Evolutionary conservation across 805 yeast species (phyloP), one percentile per base, ranked within the genome.

Genomic region (Torulaspora delbrueckii): DNA sequence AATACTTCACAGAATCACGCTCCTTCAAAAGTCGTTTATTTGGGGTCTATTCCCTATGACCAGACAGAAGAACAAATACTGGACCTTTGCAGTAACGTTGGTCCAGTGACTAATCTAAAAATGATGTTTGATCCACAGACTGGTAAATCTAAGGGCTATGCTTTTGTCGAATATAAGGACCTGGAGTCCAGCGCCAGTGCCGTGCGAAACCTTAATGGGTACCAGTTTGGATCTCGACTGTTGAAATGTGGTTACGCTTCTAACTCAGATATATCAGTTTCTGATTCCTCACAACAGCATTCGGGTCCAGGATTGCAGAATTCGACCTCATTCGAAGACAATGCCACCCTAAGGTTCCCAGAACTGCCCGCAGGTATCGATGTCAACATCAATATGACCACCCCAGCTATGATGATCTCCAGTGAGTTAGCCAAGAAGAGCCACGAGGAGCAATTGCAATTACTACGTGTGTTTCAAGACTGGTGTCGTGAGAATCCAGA

Each of bases 51-150:
- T 31, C 98, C 98, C 1, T 88, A 82, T 61, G 97, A 91, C 58
- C 88, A 86, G 59, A 86, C 96, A 0, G 98, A 91, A 62, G 95
- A 88, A 56, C 97, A 90, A 63, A 83, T 91, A n/a, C 67, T 78
- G 54, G 95, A 86, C 52, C 78, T 91, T 10, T 95, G 95, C 50
- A 73, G 75, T 46, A 81, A 95, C 1, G 93, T 87, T 2, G 98
- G 97, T 1, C 96, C 97, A 0, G 91, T 91, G 1, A 75, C 77
- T 22, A 79, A 77, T 45, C 70, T 87, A 48, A 82, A 83, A 60
- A 74, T 91, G 59, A 75, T 87, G 63, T 87, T 90, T 62, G 97
- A 91, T 63, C 82, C 86, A 36, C 82, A 81, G 44, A 89, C 96
- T 0, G 97, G 97, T 2, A 82, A 81, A 59, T 86, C 96, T 7